Conservation (phyloP, 2,329 filamentous ascomycete species). For the Aspergillus cejpii region DNA sequence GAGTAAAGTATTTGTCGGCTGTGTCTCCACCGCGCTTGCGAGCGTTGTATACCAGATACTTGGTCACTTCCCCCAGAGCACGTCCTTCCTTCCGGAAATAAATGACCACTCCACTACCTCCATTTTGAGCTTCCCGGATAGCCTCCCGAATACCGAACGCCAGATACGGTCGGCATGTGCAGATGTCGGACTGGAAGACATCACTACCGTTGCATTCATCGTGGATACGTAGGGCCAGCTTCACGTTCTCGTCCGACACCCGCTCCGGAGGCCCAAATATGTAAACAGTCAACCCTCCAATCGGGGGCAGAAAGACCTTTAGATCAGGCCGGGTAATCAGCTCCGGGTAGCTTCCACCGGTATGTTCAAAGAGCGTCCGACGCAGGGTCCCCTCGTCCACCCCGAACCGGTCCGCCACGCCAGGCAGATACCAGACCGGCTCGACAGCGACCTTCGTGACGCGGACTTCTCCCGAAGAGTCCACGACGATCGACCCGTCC, state of each 20-base stretch:
- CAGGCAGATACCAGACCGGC: slow-evolving; percentile 82
- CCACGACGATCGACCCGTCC: slow-evolving; percentile 87
- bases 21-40: slow-evolving; percentile 39
- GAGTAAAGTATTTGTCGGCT: slow-evolving; percentile 66
- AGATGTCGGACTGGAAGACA: slow-evolving; percentile 96
- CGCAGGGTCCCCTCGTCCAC: slow-evolving; percentile 83
- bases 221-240: slow-evolving; percentile 76
- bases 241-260: slow-evolving; percentile 78
- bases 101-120: slow-evolving; percentile 89
- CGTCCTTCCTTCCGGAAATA: slow-evolving; percentile 98
- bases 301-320: slow-evolving; percentile 91
- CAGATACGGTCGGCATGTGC: slow-evolving; percentile 84
- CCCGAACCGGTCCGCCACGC: slow-evolving; percentile 85
- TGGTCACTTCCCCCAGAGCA: slow-evolving; percentile 90
- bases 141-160: slow-evolving; percentile 97
- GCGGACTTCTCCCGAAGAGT: slow-evolving; percentile 74
- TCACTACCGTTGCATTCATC: slow-evolving; percentile 93
- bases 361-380: slow-evolving; percentile 86
- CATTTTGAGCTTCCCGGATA: slow-evolving; percentile 91
- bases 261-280: slow-evolving; percentile 93
- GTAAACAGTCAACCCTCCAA: slow-evolving; percentile 92
- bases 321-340: slow-evolving; percentile 91
- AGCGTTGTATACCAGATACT: slow-evolving; percentile 63
- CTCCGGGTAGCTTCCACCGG: slow-evolving; percentile 92
- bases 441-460: slow-evolving; percentile 97